A percentile compares a stretch with the other conserved stretches of the same genome.
These are phyloP conservation scores for Themeda triandra DNA, from an alignment of 176 grass and related monocot genomes.

Conservation along the genomic window DNA sequence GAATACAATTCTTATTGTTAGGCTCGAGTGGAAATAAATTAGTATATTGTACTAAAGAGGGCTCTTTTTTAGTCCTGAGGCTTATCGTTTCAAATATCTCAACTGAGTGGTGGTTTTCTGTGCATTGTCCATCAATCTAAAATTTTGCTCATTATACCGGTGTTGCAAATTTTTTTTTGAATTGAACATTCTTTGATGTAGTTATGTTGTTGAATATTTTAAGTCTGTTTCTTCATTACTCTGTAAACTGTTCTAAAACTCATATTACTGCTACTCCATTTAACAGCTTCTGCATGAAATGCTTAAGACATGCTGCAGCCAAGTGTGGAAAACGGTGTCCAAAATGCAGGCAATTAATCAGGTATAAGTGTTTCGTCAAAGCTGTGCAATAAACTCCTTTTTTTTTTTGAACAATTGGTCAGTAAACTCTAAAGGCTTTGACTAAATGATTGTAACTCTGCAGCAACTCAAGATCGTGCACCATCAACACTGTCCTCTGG, in stretches of 20 bases:
- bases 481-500: conserved; percentile 88
- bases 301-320: conserved; percentile 59
- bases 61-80: background rate
- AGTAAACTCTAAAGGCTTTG: background rate
- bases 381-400: too few relatives aligned
- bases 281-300: conserved; percentile 90
- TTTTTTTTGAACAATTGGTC: too few relatives aligned
- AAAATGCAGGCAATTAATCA: conserved; percentile 83
- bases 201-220: background rate
- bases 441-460: conserved; percentile 20
- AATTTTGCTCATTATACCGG: background rate
- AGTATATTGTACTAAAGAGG: background rate
- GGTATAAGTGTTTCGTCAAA: conserved; percentile 46
- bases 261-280: background rate
- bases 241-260: background rate
- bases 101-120: background rate
- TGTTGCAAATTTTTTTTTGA: background rate
- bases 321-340: conserved; percentile 90
- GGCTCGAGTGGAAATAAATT: background rate
- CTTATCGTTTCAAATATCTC: background rate
- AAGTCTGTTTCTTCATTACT: background rate
- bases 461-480: conserved; percentile 84
- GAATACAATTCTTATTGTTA: background rate
- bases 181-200: background rate
- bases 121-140: background rate